Evolutionary conservation across 2,329 filamentous ascomycete species (phyloP), one percentile per base, ranked within the genome.

Genomic region (Aspergillus sp.): DNA sequence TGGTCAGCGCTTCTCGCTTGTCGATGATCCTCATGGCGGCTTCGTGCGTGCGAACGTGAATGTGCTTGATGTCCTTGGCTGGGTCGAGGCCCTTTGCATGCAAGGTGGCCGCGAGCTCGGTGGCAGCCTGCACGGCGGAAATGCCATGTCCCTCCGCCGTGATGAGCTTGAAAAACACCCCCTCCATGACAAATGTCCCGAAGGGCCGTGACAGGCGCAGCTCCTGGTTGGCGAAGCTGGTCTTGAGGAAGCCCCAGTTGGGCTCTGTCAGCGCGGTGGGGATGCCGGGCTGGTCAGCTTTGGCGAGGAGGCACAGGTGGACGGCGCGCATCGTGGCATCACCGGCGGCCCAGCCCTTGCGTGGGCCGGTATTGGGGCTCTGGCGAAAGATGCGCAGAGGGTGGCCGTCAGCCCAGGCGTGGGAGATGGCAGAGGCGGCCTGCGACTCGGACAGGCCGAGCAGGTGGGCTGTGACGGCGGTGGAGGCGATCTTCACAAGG

Each of bases 301-400:
- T 39, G 2, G 51, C 51, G 1, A 68, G 43, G 1, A 58, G 47
- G 2, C 53, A 52, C 4, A 67, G 46, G 9, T 65, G 60, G 1
- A 67, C 60, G 5, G 64, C 65, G n/a, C 60, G 54, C 54, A 59
- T 65, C 36, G 60, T 63, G 3, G 66, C 62, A 44, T 67, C 62
- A 3, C 63, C 65, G 0, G 54, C 65, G 1, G 65, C 42, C 65
- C 65, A 68, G 1, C 64, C 66, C 45, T 68, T 68, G 0, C 65
- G 50, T 0, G 63, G 58, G 2, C 49, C 52, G 0, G 63, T 47
- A 43, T 67, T 67, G 8, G 57, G 50, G 1, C 48, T 46, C 33
- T 58, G 54, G 0, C 62, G 56, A 39, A 51, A 67, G 5, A 51
- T 45, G 3, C 65, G 57, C 1, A 64, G 44, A 1, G 64, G 57